These are phyloP conservation scores for Bruguiera sexangula DNA, from an alignment of 345 rosid genomes.

Conservation along the genomic window DNA sequence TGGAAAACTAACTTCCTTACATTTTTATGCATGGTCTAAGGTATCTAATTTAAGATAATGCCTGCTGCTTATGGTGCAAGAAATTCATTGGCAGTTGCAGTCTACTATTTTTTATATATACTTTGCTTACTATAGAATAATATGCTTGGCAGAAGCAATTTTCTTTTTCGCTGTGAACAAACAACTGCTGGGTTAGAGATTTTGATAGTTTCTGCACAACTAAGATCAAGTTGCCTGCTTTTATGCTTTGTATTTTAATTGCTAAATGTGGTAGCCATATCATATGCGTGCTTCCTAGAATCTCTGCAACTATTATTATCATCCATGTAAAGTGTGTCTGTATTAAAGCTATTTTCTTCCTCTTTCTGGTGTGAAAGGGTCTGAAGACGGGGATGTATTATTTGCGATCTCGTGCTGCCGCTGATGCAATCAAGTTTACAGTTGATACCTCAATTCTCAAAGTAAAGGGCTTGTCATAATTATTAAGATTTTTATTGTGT, in stretches of 20 bases:
- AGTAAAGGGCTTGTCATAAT: slow-evolving; percentile 30
- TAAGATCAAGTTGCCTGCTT: too few relatives aligned
- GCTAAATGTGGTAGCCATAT: too few relatives aligned
- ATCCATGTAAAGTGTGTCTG: too few relatives aligned
- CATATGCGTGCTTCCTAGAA: not conserved
- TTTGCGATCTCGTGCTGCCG: slow-evolving; percentile 86
- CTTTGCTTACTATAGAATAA: not conserved
- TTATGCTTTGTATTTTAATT: too few relatives aligned
- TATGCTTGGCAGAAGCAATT: not conserved
- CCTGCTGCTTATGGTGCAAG: not conserved
- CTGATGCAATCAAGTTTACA: slow-evolving; percentile 97
- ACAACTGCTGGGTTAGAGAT: too few relatives aligned
- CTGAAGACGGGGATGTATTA: slow-evolving; percentile 94
- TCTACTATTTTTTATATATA: too few relatives aligned
- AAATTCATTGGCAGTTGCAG: too few relatives aligned
- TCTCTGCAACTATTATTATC: not conserved
- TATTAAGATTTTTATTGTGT: not conserved
- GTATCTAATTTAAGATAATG: slow-evolving; percentile 27
- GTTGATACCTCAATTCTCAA: slow-evolving; percentile 69
- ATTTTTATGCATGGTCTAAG: slow-evolving; percentile 84
- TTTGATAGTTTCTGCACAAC: too few relatives aligned
- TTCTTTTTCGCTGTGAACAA: not conserved
- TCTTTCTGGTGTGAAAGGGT: slow-evolving; percentile 42
- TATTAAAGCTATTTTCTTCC: not conserved
- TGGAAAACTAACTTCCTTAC: slow-evolving; percentile 75